Percentiles rank a stretch among this genome's conserved stretches.
phyloP scores from a whole-genome alignment of 75 land plant species.

The Larix kaempferi region DNA sequence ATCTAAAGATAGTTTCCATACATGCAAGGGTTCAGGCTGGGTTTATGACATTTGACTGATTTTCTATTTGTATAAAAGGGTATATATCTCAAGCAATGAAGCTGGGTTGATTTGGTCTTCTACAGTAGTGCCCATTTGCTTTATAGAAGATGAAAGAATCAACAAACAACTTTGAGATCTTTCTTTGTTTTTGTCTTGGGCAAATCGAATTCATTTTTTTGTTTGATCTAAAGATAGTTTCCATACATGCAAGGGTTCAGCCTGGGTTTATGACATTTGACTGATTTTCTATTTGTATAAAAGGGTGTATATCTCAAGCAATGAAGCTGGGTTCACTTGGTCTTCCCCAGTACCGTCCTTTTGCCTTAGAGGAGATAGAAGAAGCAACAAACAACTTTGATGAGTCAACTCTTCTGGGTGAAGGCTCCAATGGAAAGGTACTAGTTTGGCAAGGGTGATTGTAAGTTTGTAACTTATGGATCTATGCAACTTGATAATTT shows the following conservation, averaged over 20 bases:
- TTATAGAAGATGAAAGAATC: constrained; percentile 83
- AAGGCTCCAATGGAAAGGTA: constrained; percentile 87
- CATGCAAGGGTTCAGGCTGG: neutral
- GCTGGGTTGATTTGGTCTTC: constrained; percentile 45
- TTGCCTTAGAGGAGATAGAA: constrained; percentile 78
- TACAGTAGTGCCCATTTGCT: constrained; percentile 57
- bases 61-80: constrained; percentile 27
- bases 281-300: neutral
- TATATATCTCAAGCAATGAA: constrained; percentile 62
- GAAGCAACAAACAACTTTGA: constrained; percentile 89
- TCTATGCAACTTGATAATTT: neutral
- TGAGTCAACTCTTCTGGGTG: constrained; percentile 50
- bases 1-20: constrained; percentile 1
- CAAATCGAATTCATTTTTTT: neutral
- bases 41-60: neutral
- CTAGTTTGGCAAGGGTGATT: neutral
- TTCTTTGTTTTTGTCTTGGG: neutral
- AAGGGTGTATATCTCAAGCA: constrained; percentile 68
- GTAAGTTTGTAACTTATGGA: neutral
- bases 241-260: neutral
- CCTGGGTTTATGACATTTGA: neutral
- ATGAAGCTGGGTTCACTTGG: constrained; percentile 56
- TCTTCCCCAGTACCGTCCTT: constrained; percentile 57
- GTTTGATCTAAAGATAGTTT: neutral
- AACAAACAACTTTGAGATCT: constrained; percentile 56